A percentile compares a stretch with the other conserved stretches of the same genome.
These are phyloP conservation scores for Yamadazyma conglobata DNA, from an alignment of 1,139 yeast species.

Conservation along the genomic window DNA sequence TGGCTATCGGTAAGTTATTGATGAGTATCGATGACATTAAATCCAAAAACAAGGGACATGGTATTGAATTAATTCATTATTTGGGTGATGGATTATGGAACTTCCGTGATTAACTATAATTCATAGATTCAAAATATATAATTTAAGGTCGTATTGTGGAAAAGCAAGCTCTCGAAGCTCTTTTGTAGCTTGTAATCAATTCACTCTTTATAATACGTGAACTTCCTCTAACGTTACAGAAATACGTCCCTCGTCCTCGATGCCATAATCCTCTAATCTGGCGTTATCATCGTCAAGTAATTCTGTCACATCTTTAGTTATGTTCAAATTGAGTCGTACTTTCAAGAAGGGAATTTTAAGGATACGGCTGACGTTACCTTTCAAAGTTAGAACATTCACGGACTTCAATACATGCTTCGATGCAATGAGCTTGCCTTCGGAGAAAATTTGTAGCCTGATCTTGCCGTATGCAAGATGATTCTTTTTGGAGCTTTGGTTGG, in stretches of 20 bases:
- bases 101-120: slow-evolving; percentile 30
- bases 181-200: no score
- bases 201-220: no score
- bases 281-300: slow-evolving; percentile 33
- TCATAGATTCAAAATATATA: slow-evolving; percentile 2
- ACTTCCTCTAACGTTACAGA: slow-evolving; percentile 20
- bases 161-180: no score
- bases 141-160: no score
- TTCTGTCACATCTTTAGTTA: slow-evolving; percentile 16
- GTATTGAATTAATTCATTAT: slow-evolving; percentile 80
- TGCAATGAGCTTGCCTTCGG: slow-evolving; percentile 5
- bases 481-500: background rate
- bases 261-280: slow-evolving; percentile 28
- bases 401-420: slow-evolving; percentile 21
- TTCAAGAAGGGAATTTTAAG: slow-evolving; percentile 12
- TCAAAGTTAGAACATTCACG: slow-evolving; percentile 27
- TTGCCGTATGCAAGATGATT: slow-evolving; percentile 12
- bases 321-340: slow-evolving; percentile 18
- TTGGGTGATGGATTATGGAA: slow-evolving; percentile 91
- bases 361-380: slow-evolving; percentile 22
- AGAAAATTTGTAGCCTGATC: slow-evolving; percentile 13
- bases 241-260: slow-evolving; percentile 2
- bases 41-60: slow-evolving; percentile 80
- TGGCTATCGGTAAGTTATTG: slow-evolving; percentile 81
- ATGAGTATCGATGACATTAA: slow-evolving; percentile 93